Percentiles rank a stretch among this genome's conserved stretches.
phyloP scores from a whole-genome alignment of 176 grass and related monocot species.

The Avena sativa region DNA sequence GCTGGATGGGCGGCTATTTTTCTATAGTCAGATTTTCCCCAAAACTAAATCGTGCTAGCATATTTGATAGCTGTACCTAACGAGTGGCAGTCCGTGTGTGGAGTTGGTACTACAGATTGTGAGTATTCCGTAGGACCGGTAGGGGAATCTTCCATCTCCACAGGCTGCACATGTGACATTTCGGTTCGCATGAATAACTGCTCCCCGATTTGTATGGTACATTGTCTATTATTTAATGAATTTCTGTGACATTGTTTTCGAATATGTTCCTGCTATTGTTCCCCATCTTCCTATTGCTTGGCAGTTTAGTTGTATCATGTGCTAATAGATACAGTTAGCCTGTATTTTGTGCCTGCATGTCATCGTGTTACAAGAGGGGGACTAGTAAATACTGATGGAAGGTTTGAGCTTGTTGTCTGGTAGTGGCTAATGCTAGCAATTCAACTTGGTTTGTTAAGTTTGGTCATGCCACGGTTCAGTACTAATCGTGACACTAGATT shows the following conservation, averaged over 20 bases:
- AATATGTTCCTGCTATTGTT: not conserved
- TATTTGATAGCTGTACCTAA: not conserved
- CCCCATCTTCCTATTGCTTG: not conserved
- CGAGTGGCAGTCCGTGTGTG: slow-evolving; percentile 11
- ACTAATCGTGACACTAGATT: not conserved
- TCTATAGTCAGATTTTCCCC: not conserved
- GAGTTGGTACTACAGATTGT: not conserved
- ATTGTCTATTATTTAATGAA: not conserved
- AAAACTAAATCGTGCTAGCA: not conserved
- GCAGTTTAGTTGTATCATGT: not conserved
- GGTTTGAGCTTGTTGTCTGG: not conserved
- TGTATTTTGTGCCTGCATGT: not conserved
- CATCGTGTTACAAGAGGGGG: not conserved
- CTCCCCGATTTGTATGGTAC: slow-evolving; percentile 6
- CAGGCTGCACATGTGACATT: not conserved
- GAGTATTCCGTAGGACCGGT: not conserved
- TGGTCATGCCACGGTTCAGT: not conserved
- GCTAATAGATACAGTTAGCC: not conserved
- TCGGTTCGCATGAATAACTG: not conserved
- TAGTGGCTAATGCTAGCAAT: not conserved
- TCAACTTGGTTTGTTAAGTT: not conserved
- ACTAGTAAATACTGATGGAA: not conserved
- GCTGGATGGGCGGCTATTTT: not conserved
- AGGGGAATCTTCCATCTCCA: not conserved
- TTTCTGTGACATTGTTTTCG: slow-evolving; percentile 4